Evolutionary conservation across 768 basidiomycete genomes (phyloP).

Genomic region (Boletellus emodensis): DNA sequence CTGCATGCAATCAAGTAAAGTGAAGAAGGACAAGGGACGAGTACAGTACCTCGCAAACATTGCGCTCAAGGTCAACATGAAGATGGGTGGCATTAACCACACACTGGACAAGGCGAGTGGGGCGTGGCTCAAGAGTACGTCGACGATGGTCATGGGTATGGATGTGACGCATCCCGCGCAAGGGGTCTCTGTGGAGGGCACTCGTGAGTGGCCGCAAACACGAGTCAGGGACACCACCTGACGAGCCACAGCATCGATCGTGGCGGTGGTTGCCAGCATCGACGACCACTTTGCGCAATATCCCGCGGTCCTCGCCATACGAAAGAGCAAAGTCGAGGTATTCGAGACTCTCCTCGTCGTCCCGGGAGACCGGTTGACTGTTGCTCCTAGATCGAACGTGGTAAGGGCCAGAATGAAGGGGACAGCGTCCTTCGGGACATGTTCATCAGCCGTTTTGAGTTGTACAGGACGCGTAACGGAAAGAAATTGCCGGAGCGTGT

Average conservation of each 20-base stretch:
- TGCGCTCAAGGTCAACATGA: conserved; percentile 54
- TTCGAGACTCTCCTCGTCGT: neutral
- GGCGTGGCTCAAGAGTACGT: conserved; percentile 36
- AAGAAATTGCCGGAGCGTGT: conserved; percentile 40
- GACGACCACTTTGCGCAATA: conserved; percentile 46
- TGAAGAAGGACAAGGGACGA: conserved; percentile 48
- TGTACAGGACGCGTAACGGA: conserved; percentile 34
- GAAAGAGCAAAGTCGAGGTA: conserved; percentile 64
- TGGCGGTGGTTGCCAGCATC: conserved; percentile 51
- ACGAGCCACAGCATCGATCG: conserved; percentile 38
- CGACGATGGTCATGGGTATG: conserved; percentile 56
- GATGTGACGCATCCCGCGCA: conserved; percentile 71
- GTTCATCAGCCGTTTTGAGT: conserved; percentile 44
- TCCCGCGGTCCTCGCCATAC: conserved; percentile 45
- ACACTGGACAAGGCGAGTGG: conserved; percentile 37
- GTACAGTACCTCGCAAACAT: conserved; percentile 52
- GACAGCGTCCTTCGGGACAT: conserved; percentile 39
- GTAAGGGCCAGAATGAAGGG: conserved; percentile 28
- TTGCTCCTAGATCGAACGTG: conserved; percentile 1
- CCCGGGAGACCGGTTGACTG: neutral
- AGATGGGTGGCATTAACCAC: conserved; percentile 53
- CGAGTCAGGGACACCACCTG: neutral
- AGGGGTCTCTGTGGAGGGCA: conserved; percentile 51
- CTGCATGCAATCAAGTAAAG: conserved; percentile 67
- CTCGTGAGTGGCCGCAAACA: conserved; percentile 25